Evolutionary conservation across 305 asterid genomes (phyloP).

Genomic region (Rubia occidens): DNA sequence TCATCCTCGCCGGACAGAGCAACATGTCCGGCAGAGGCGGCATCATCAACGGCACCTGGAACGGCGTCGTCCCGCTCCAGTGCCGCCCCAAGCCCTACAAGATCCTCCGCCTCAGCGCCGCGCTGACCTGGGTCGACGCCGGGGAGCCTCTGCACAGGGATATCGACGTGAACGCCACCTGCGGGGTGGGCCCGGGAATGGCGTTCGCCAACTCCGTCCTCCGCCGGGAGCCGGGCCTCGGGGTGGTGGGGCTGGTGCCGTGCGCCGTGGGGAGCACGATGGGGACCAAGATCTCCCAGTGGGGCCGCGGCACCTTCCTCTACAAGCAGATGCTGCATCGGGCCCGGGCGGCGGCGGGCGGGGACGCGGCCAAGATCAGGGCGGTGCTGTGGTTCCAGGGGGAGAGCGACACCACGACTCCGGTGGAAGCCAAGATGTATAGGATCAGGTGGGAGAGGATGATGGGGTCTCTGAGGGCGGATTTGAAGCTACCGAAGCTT

Average conservation of each 20-base stretch:
- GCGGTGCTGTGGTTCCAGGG: conserved; percentile 37
- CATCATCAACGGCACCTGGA: conserved; percentile 25
- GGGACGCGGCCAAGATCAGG: conserved; percentile 17
- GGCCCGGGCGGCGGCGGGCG: conserved; percentile 20
- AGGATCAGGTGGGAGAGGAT: conserved; percentile 22
- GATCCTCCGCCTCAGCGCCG: conserved; percentile 26
- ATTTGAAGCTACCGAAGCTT: conserved; percentile 22
- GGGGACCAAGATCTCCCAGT: conserved; percentile 27
- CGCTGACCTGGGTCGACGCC: conserved; percentile 26
- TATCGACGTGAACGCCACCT: conserved; percentile 25
- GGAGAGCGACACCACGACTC: conserved; percentile 23
- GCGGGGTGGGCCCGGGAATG: conserved; percentile 49
- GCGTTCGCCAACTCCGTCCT: conserved; percentile 33
- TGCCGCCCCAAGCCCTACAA: conserved; percentile 16
- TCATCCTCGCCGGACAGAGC: conserved; percentile 41
- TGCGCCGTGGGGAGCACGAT: conserved; percentile 29
- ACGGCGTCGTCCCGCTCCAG: conserved; percentile 23
- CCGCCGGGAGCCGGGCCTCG: conserved; percentile 21
- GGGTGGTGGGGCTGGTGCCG: conserved; percentile 34
- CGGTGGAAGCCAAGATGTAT: conserved; percentile 18
- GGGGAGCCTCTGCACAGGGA: conserved; percentile 39
- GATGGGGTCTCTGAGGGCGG: conserved; percentile 21
- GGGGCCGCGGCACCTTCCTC: conserved; percentile 22
- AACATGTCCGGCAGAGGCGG: conserved; percentile 47
- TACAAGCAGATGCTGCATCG: conserved; percentile 24